These are phyloP conservation scores for Mucor plumbeus DNA, from an alignment of 371 early-diverging fungal species.

Conservation along the genomic window DNA sequence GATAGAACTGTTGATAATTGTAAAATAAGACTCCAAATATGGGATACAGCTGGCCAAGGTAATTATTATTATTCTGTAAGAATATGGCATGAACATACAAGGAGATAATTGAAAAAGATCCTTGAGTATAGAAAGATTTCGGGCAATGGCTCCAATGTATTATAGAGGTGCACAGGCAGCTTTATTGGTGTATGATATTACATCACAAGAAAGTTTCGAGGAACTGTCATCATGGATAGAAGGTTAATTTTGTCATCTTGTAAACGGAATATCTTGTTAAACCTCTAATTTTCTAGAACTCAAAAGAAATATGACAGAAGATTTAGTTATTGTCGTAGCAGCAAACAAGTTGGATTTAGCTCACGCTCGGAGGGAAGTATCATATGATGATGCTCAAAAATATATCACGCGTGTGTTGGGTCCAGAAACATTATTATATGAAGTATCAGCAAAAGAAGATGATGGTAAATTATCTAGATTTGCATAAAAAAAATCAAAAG, in stretches of 20 bases:
- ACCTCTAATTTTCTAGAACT: conserved; percentile 50
- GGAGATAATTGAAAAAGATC: conserved; percentile 12
- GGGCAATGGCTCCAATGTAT: conserved; percentile 81
- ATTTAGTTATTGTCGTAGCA: conserved; percentile 73
- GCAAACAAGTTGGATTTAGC: conserved; percentile 81
- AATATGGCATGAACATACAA: not conserved
- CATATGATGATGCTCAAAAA: conserved; percentile 61
- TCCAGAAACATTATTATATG: conserved; percentile 63
- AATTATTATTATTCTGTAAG: conserved; percentile 11
- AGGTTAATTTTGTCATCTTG: conserved; percentile 29
- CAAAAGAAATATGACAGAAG: conserved; percentile 73
- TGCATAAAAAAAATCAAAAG: conserved; percentile 3
- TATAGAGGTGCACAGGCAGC: conserved; percentile 80
- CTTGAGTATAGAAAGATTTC: conserved; percentile 56
- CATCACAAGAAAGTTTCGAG: conserved; percentile 62
- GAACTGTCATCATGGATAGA: conserved; percentile 74
- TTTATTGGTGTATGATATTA: conserved; percentile 69
- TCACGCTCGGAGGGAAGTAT: conserved; percentile 60
- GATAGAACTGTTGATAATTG: conserved; percentile 68
- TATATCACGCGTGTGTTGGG: conserved; percentile 65
- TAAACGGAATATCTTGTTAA: too few species aligned
- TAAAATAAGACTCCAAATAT: conserved; percentile 71
- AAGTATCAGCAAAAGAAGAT: conserved; percentile 78
- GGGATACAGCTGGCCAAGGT: conserved; percentile 78
- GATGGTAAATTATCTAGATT: conserved; percentile 51